Base-by-base conservation (phyloP, 352 stramenopile genomes). In the Hyaloperonospora arabidopsidis region DNA sequence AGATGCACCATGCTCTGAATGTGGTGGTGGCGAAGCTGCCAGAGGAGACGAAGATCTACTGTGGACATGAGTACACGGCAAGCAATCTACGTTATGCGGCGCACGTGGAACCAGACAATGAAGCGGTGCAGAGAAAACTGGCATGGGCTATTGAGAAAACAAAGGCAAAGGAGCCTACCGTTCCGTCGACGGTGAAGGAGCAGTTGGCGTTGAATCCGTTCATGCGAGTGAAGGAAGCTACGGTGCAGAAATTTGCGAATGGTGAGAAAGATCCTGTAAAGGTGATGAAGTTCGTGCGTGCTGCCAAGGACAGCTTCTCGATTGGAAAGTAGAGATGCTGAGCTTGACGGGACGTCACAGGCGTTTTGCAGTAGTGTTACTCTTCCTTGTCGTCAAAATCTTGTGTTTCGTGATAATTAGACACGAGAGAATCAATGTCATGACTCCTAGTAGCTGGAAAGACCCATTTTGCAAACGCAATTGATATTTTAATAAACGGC, bases 41-140 rank as follows among this genome's bases (percentile, higher is more conserved):
- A 1, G 43, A 66, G 10, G 41, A 67, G 36, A 96, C 87, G 5
- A 79, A 81, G 36, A 76, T 96, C 51, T 96, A 85, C 62, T 90
- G 84, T 57, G 90, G 88, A 15, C 93, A 98, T 63, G 93, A 98
- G 73, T 97, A 98, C 65, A 96, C 91, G 12, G 53, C 77, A 50
- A 85, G 65, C 43, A 97, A 98, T 69, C 71, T 93, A 12, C 75
- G 71, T 21, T 98, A 96, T 47, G 91, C 93, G 6, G 65, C 84
- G 17, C 84, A 84, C 51, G 82, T 97, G 34, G 90, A 97, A 61
- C 89, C 90, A 6, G 57, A 80, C n/a, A 97, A 97, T 68, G 57
- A 59, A 2, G 61, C 61, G 0, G 62, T 95, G 18, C 58, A 70
- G 36, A 60, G 79, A 36, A 95, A 96, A 48, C 57, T 92, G 23